Base-by-base conservation (phyloP, 306 rosid genomes). In the Carpinus fangiana region DNA sequence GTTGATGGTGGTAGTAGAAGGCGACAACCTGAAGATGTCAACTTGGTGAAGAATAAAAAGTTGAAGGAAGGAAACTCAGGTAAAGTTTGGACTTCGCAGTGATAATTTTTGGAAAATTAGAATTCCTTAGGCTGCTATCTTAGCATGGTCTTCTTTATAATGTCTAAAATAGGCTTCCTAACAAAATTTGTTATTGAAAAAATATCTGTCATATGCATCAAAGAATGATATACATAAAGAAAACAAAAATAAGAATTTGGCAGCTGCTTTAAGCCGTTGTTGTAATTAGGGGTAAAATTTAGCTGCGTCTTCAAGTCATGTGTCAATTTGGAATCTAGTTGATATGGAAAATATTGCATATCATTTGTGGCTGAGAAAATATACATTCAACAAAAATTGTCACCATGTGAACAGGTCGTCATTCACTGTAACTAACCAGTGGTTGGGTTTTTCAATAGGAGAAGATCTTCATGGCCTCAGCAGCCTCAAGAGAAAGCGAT, bases 401-500 rank as follows among this genome's bases (percentile, higher is more conserved):
- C 7, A 2, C 38, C 4, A 1, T 59, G 38, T 23, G 60, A 17
- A 55, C 11, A 0, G 17, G 34, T 11, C 13, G 34, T 11, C 13
- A 4, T 59, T 23, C n/a, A 61, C 4, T 4, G 9, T 3, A 16
- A 64, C 70, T 14, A 28, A 62, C 1, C 20, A 5, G 20, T 62
- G 69, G n/a, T 62, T 62, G 69, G 20, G 50, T 47, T 60, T 67
- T 70, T 62, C 67, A 64, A 51, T 80, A 71, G 82, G 74, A 9
- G 57, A 76, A 78, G 55, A 38, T 70, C 72, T 60, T 72, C 82
- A 81, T 73, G 85, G 76, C 31, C 76, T 73, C 60, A 74, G 87
- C 55, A 74, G 87, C 82, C 72, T 76, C 74, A 94, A 90, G 89
- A 88, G 98, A 80, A 92, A 90, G 73, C 87, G 84, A 13, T 21